Percentiles rank a stretch among this genome's conserved stretches.
Evolutionary conservation across 2,329 filamentous ascomycete genomes (phyloP).

Genomic region (Fusarium nurragi): DNA sequence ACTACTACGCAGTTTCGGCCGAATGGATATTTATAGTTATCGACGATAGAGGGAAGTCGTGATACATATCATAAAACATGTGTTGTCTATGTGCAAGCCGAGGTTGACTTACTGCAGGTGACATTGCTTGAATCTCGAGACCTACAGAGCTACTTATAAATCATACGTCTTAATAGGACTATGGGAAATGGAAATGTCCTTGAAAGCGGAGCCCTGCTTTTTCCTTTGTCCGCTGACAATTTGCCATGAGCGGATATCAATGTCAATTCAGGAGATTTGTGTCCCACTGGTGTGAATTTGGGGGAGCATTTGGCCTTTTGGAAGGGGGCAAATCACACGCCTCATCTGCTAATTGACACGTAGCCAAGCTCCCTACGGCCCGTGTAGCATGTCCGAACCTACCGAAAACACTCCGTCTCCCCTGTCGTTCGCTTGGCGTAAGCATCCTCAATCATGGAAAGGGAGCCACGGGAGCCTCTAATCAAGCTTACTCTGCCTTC

Average conservation of each 20-base stretch:
- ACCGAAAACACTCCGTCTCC: conserved; percentile 42
- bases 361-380: conserved; percentile 29
- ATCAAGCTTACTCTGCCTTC: conserved; percentile 25
- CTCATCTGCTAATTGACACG: conserved; percentile 7
- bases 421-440: conserved; percentile 39
- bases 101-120: background rate
- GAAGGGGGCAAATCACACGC: conserved; percentile 12
- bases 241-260: conserved; percentile 35
- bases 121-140: conserved; percentile 15
- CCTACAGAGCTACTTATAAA: conserved; percentile 16
- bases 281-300: conserved; percentile 24
- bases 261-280: conserved; percentile 30
- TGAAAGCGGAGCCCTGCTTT: conserved; percentile 36
- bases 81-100: background rate
- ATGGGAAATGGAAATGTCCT: conserved; percentile 34
- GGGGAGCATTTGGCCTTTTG: background rate
- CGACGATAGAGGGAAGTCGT: conserved; percentile 20
- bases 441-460: conserved; percentile 29
- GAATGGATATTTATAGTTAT: background rate
- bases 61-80: conserved; percentile 6
- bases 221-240: conserved; percentile 39
- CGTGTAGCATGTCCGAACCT: conserved; percentile 38
- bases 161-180: conserved; percentile 35
- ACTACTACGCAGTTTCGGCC: background rate
- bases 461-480: conserved; percentile 25